phyloP scores from a whole-genome alignment of 2,329 filamentous ascomycete genomes.

The Magnaporthiopsis rhizophila region DNA sequence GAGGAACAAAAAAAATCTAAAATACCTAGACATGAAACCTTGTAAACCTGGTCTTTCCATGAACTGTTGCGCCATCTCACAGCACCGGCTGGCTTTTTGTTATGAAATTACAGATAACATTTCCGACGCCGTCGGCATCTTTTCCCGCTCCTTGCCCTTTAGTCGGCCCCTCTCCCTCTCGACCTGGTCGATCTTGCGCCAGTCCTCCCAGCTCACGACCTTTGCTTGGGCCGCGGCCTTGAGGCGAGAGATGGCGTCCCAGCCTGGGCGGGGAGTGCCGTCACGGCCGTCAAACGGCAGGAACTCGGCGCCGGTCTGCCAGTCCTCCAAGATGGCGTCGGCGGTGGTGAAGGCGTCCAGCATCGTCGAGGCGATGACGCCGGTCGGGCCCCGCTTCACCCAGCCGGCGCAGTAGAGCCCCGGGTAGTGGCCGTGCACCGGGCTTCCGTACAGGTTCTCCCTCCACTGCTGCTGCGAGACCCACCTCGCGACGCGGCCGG shows the following conservation, averaged over 20 bases:
- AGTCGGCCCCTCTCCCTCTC: constrained; percentile 60
- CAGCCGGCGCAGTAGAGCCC: constrained; percentile 91
- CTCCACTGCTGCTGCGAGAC: constrained; percentile 10
- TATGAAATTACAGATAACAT: constrained; percentile 45
- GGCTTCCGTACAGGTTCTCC: constrained; percentile 12
- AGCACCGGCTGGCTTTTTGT: neutral
- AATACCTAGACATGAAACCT: constrained; percentile 6
- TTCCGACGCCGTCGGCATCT: constrained; percentile 48
- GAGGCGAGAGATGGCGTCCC: constrained; percentile 65
- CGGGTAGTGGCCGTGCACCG: constrained; percentile 40
- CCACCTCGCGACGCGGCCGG: constrained; percentile 55
- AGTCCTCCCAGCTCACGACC: constrained; percentile 74
- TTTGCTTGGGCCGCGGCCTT: constrained; percentile 44
- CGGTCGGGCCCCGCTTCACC: constrained; percentile 91
- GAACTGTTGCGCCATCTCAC: neutral
- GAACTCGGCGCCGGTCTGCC: constrained; percentile 40
- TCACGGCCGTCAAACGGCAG: constrained; percentile 18
- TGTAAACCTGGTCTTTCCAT: neutral
- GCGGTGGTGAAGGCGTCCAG: constrained; percentile 85
- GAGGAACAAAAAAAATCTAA: constrained; percentile 6
- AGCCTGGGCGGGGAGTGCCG: constrained; percentile 43
- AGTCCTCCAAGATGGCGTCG: constrained; percentile 76
- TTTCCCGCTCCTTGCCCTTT: constrained; percentile 71
- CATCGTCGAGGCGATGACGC: constrained; percentile 95
- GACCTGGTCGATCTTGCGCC: constrained; percentile 71